phyloP scores from a whole-genome alignment of 805 yeast species.

The Wickerhamiella slavikovae region DNA sequence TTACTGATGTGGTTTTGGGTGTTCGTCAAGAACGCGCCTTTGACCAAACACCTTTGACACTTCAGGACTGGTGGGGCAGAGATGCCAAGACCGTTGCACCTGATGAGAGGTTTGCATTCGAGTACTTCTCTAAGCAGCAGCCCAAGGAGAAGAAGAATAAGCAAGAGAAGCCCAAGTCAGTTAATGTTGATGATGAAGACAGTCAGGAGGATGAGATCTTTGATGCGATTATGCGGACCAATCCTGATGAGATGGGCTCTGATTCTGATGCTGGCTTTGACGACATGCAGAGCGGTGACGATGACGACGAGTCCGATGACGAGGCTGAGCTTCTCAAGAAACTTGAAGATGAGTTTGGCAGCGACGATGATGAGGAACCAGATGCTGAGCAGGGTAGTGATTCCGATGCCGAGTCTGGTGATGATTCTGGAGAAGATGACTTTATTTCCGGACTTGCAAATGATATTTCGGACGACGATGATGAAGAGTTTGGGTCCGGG shows the following conservation, averaged over 20 bases:
- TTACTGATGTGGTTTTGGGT: conserved; percentile 14
- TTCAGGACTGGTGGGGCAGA: conserved; percentile 57
- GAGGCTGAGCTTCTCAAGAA: conserved; percentile 21
- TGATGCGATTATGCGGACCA: conserved; percentile 56
- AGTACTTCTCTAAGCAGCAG: conserved; percentile 42
- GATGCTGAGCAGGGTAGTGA: conserved; percentile 23
- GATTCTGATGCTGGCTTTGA: conserved; percentile 23
- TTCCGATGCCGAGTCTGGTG: conserved; percentile 58
- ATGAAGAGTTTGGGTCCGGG: conserved; percentile 1
- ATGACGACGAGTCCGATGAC: conserved; percentile 26
- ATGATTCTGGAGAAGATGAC: conserved; percentile 51
- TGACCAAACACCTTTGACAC: conserved; percentile 50
- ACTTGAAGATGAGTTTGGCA: conserved; percentile 15
- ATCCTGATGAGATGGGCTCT: conserved; percentile 48
- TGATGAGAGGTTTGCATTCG: conserved; percentile 73
- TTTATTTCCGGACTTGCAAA: conserved; percentile 10
- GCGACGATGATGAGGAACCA: conserved; percentile 11
- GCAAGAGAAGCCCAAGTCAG: conserved; percentile 15
- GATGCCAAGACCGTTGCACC: conserved; percentile 50
- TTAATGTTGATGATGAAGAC: conserved; percentile 22
- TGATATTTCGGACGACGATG: conserved; percentile 1
- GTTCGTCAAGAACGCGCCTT: conserved; percentile 25
- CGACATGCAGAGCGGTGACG: conserved; percentile 15
- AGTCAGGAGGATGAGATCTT: conserved; percentile 50
- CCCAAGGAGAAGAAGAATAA: conserved; percentile 15